Percentiles rank a stretch among this genome's conserved stretches.
Evolutionary conservation across 2,329 filamentous ascomycete species (phyloP).

Genomic region (Fusarium sp.): DNA sequence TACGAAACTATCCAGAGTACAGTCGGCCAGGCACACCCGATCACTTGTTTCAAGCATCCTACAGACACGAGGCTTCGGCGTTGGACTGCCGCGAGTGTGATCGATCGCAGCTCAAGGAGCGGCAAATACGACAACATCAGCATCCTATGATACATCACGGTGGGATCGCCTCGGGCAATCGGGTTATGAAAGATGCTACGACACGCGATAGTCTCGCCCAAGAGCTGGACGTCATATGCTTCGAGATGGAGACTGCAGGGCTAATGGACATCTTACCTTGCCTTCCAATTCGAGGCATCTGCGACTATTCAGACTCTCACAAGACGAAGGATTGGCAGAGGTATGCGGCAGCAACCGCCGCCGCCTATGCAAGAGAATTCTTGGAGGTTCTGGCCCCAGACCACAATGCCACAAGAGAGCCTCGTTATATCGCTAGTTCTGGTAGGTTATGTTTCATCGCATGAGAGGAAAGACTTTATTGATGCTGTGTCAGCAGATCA

Average conservation of each 20-base stretch:
- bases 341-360: not conserved
- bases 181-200: conserved; percentile 49
- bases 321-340: conserved; percentile 2
- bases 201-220: conserved; percentile 45
- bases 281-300: conserved; percentile 52
- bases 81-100: conserved; percentile 7
- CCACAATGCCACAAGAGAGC: not conserved
- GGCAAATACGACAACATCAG: not conserved
- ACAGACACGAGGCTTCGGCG: not conserved
- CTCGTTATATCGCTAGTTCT: not conserved
- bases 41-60: conserved; percentile 5
- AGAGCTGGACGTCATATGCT: conserved; percentile 31
- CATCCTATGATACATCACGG: conserved; percentile 14
- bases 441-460: not conserved
- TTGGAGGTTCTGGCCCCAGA: not conserved
- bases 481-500: not conserved
- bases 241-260: conserved; percentile 48
- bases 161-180: conserved; percentile 46
- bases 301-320: conserved; percentile 47
- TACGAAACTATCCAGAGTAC: not conserved
- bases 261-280: conserved; percentile 45
- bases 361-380: conserved; percentile 2
- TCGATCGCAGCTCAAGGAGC: fast-evolving
- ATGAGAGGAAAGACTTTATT: not conserved
- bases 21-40: conserved; percentile 9